Evolutionary conservation across 2,329 filamentous ascomycete species (phyloP).

Genomic region (Malbranchea cinnamomea): DNA sequence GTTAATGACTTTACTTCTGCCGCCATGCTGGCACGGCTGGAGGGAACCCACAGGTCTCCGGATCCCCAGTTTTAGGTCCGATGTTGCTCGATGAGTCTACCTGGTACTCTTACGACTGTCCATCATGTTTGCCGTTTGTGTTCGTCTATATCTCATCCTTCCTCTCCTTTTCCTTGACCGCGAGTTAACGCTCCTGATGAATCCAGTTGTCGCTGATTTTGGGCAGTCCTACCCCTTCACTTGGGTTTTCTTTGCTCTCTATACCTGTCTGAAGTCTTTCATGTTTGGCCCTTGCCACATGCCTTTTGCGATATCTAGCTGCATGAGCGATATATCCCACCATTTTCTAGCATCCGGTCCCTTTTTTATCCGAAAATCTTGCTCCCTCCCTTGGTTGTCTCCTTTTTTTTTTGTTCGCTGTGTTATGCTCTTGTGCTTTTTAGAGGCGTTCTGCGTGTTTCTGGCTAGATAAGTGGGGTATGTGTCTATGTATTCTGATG

Average conservation of each 20-base stretch:
- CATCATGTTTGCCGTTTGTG: too few species aligned
- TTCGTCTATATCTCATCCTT: conserved; percentile 1
- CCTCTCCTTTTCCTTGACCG: not conserved
- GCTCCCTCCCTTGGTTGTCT: not conserved
- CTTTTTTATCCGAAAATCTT: not conserved
- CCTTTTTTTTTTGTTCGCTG: conserved; percentile 9
- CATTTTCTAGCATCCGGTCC: conserved; percentile 1
- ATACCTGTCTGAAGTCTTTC: too few species aligned
- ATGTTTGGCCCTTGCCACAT: too few species aligned
- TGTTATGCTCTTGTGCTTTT: conserved; percentile 1
- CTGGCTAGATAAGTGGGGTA: too few species aligned
- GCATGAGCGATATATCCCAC: not conserved
- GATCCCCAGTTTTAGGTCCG: too few species aligned
- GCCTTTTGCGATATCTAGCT: too few species aligned
- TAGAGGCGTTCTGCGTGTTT: not conserved
- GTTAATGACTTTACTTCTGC: conserved; percentile 87
- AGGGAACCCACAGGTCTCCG: conserved; percentile 62
- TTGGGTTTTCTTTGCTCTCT: too few species aligned
- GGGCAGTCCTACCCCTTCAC: too few species aligned
- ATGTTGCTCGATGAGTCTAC: too few species aligned
- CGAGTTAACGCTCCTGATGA: conserved; percentile 1
- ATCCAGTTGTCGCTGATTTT: too few species aligned
- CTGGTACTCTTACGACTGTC: conserved; percentile 14
- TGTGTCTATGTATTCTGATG: too few species aligned
- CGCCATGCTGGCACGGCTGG: conserved; percentile 55